Conservation (phyloP, 2,329 filamentous ascomycete species). For the Ceratocystis papillata region DNA sequence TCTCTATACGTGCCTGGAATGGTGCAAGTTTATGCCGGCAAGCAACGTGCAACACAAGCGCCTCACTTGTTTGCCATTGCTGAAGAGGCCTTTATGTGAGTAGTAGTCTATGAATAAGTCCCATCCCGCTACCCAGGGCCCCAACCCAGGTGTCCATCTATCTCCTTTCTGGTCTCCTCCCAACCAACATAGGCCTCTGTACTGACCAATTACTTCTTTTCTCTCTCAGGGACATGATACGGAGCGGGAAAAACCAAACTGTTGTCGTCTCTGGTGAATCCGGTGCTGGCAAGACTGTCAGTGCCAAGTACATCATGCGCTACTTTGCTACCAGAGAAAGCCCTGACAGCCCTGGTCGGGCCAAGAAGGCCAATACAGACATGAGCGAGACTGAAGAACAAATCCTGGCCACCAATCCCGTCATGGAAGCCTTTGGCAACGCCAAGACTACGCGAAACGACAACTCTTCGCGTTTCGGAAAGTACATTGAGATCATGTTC, state of each 20-base stretch:
- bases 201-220: constrained; percentile 14
- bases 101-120: constrained; percentile 24
- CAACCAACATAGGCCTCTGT: constrained; percentile 32
- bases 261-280: constrained; percentile 99
- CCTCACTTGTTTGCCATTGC: constrained; percentile 98
- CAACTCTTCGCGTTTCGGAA: constrained; percentile 97
- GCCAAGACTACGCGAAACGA: constrained; percentile 99
- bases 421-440: constrained; percentile 99
- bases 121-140: too few species aligned
- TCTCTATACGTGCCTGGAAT: constrained; percentile 97
- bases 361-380: constrained; percentile 60
- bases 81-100: constrained; percentile 94
- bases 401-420: constrained; percentile 94
- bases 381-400: constrained; percentile 99
- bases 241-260: constrained; percentile 91
- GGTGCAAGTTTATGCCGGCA: constrained; percentile 99
- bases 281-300: constrained; percentile 96
- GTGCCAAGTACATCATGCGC: constrained; percentile 99
- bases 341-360: constrained; percentile 70
- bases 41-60: constrained; percentile 89
- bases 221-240: constrained; percentile 72
- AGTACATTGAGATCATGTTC: constrained; percentile 99
- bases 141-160: not conserved
- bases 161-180: not conserved
- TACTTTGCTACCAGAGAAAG: constrained; percentile 98